A percentile compares a stretch with the other conserved stretches of the same genome.
Evolutionary conservation across 2,329 filamentous ascomycete genomes (phyloP).

Genomic region (Pyricularia sp.): DNA sequence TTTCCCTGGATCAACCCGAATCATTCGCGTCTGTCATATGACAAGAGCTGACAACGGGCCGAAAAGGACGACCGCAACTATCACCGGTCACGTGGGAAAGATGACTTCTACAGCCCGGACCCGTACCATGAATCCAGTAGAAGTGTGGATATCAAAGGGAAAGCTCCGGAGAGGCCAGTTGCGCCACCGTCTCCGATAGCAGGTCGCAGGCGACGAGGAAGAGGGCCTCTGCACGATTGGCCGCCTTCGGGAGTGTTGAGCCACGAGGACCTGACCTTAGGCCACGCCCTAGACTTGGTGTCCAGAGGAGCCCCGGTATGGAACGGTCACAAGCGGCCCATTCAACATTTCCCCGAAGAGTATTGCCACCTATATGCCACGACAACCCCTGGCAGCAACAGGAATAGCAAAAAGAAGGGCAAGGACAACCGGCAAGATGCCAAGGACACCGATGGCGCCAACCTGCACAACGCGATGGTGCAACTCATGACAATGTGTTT

Average conservation of each 20-base stretch:
- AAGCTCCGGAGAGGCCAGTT: conserved; percentile 22
- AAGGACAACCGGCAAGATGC: neutral
- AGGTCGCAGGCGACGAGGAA: conserved; percentile 15
- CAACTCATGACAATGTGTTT: conserved; percentile 48
- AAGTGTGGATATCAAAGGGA: conserved; percentile 22
- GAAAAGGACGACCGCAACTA: conserved; percentile 41
- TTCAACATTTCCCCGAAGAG: conserved; percentile 45
- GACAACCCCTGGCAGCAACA: conserved; percentile 30
- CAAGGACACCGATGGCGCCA: conserved; percentile 35
- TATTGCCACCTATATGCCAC: conserved; percentile 49
- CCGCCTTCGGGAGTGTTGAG: conserved; percentile 42
- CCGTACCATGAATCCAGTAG: neutral
- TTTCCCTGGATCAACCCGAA: too few species aligned
- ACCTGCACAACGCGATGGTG: conserved; percentile 45
- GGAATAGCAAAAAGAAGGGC: neutral
- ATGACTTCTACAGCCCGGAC: neutral
- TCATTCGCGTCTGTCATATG: neutral
- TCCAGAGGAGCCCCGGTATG: conserved; percentile 47
- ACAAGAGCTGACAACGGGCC: neutral
- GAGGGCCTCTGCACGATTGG: conserved; percentile 41
- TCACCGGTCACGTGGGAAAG: neutral
- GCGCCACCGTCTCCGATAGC: conserved; percentile 17
- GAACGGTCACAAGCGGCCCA: conserved; percentile 41
- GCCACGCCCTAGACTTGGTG: conserved; percentile 47
- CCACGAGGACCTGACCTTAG: conserved; percentile 40